Evolutionary conservation across 2,329 filamentous ascomycete genomes (phyloP), one percentile per base, ranked within the genome.

Genomic region (Claviceps paspali): DNA sequence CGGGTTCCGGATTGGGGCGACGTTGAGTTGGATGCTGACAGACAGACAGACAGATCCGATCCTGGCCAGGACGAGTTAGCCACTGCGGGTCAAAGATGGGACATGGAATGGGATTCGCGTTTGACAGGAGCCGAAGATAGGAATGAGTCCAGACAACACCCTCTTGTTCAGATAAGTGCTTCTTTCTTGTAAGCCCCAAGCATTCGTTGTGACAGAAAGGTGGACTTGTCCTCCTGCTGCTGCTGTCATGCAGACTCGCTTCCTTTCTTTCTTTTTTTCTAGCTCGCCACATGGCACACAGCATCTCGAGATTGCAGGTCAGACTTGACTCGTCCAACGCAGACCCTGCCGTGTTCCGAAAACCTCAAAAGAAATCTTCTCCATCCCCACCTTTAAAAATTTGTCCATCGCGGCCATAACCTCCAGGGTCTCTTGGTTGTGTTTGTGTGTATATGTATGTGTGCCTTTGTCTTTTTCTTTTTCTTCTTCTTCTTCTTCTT

Each of bases 361-460:
- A 24, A 22, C 26, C 10, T 33, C 27, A n/a, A n/a, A n/a, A n/a
- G 22, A 36, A 24, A 19, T 11, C 22, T 22, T 26, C 18, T 28
- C 18, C 34, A 27, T 36, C 33, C 22, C 35, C 35, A 35, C 31
- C 26, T 14, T 37, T 17, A 4, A 33, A 36, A 33, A 15, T 12
- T 15, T 9, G 8, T 29, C 23, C 10, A 38, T 40, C 35, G 38
- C 34, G 34, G 26, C 34, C 38, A 15, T 33, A 10, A n/a, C 9
- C 8, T 33, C 6, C n/a, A 6, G 2, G n/a, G n/a, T n/a, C n/a
- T n/a, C n/a, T 8, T 23, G n/a, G n/a, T 23, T 10, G 19, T 15
- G 8, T 23, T 12, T 9, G 9, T 9, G n/a, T n/a, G n/a, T n/a
- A n/a, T n/a, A n/a, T n/a, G n/a, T n/a, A n/a, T n/a, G n/a, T n/a